Conservation (phyloP, 805 yeast species). For the Candida berthetii region DNA sequence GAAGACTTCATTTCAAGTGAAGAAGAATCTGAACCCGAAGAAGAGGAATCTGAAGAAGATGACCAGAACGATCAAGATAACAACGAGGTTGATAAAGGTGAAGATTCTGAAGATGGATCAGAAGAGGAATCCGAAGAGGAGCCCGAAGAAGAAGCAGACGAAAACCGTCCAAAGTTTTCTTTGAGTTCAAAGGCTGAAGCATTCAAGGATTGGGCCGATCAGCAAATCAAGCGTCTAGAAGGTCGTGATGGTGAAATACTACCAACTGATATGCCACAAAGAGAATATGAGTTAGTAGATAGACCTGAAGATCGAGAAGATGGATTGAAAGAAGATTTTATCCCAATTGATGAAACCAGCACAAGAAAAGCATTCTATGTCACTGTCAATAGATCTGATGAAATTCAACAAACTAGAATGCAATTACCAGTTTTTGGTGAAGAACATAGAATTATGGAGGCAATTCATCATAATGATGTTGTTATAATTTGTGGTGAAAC, state of each 20-base stretch:
- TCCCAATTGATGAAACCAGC: constrained; percentile 47
- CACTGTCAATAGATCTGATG: constrained; percentile 56
- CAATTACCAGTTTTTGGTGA: constrained; percentile 84
- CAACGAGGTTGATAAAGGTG: constrained; percentile 17
- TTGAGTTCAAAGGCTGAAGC: constrained; percentile 47
- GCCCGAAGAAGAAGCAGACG: constrained; percentile 23
- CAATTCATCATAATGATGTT: constrained; percentile 86
- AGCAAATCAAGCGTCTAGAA: constrained; percentile 57
- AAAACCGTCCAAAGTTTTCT: constrained; percentile 29
- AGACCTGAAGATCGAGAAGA: constrained; percentile 71
- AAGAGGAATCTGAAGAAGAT: constrained; percentile 21
- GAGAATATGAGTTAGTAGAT: constrained; percentile 45
- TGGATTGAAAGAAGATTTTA: constrained; percentile 57
- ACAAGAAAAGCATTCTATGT: constrained; percentile 62
- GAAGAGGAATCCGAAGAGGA: constrained; percentile 28
- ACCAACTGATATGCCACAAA: constrained; percentile 33
- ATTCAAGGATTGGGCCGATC: constrained; percentile 87
- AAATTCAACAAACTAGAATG: constrained; percentile 61
- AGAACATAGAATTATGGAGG: constrained; percentile 94
- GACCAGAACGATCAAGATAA: constrained; percentile 17
- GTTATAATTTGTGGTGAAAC: constrained; percentile 95
- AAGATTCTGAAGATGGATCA: constrained; percentile 25
- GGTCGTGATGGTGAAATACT: constrained; percentile 43
- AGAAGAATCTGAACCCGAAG: constrained; percentile 14
- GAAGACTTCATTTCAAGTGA: constrained; percentile 44